Evolutionary conservation across 2,329 filamentous ascomycete genomes (phyloP), one percentile per base, ranked within the genome.

Genomic region (Hirsutella rhossiliensis): DNA sequence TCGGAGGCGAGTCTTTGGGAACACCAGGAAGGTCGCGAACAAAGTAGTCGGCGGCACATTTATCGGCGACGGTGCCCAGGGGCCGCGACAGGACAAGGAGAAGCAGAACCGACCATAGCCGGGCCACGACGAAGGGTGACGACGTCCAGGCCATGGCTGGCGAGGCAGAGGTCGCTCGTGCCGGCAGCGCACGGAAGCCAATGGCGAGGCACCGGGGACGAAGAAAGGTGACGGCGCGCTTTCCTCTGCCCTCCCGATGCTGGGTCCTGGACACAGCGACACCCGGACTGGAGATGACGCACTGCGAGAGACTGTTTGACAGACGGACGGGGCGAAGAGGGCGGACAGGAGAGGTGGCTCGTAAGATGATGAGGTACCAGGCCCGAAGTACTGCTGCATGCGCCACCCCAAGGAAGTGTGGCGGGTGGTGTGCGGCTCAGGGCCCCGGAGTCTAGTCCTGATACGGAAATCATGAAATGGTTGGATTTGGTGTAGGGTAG

Each of bases 11-110:
- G 43, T 83, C 52, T 13, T 79, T 72, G 11, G 94, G 90, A 44
- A 85, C 80, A 29, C 94, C 92, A 6, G 92, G 92, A 18, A 98
- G 72, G 9, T 81, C 78, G 55, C 79, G 80, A 43, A 98, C 84
- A 66, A 83, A 97, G 65, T 96, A 98, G 62, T 98, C 89, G 29
- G 82, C 86, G 18, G 67, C 62, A 31, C 56, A 56, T 41, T 55
- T 52, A 27, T 54, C 51, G 19, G 51, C 58, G 27, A 53, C 43
- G 42, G 56, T 56, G 46, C 66, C 49, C 15, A 59, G 54, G 19
- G 67, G 61, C 55, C 67, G 68, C 18, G 31, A 12, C 32, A 77
- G 53, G 36, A 67, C 65, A 38, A 72, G 59, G 40, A 58, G 48
- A 43, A 62, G 51, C 34, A 61, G 43, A 38, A 56, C 52, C 38